These are phyloP conservation scores for Yamadazyma diospyri DNA, from an alignment of 1,139 yeast species.

Conservation along the genomic window DNA sequence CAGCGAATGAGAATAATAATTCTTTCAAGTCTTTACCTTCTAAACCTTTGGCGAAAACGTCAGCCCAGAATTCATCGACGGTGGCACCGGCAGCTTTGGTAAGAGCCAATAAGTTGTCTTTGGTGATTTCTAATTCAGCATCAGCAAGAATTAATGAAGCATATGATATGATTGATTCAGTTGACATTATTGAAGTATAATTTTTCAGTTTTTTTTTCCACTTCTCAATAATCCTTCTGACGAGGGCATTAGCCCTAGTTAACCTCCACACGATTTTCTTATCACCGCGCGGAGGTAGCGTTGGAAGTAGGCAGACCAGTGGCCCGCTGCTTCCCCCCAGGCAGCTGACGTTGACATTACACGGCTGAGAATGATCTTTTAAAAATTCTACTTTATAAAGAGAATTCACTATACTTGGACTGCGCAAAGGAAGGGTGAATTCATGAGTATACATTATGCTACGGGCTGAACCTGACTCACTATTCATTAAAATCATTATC, in stretches of 20 bases:
- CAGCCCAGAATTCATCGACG: constrained; percentile 90
- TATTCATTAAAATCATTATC: not conserved
- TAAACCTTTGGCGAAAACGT: constrained; percentile 92
- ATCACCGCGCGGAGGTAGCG: no score
- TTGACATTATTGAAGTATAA: constrained; percentile 38
- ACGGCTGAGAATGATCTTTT: no score
- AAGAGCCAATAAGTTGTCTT: constrained; percentile 85
- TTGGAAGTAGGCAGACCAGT: no score
- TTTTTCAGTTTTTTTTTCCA: constrained; percentile 2
- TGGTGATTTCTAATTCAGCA: constrained; percentile 90
- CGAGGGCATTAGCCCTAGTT: constrained; percentile 3
- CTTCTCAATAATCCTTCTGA: not conserved
- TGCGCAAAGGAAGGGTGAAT: no score
- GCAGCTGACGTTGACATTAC: no score
- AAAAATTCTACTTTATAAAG: no score
- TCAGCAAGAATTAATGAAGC: constrained; percentile 99
- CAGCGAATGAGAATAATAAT: constrained; percentile 75
- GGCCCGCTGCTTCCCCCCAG: no score
- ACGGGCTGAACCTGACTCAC: not conserved
- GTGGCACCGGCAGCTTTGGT: constrained; percentile 88
- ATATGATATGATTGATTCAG: constrained; percentile 68
- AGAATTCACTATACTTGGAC: no score
- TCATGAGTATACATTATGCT: constrained; percentile 3
- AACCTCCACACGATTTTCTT: no score
- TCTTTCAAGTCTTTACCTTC: constrained; percentile 96